A percentile compares a stretch with the other conserved stretches of the same genome.
Conservation (phyloP, 805 yeast genomes). For the Alloascoidea hylecoeti region DNA sequence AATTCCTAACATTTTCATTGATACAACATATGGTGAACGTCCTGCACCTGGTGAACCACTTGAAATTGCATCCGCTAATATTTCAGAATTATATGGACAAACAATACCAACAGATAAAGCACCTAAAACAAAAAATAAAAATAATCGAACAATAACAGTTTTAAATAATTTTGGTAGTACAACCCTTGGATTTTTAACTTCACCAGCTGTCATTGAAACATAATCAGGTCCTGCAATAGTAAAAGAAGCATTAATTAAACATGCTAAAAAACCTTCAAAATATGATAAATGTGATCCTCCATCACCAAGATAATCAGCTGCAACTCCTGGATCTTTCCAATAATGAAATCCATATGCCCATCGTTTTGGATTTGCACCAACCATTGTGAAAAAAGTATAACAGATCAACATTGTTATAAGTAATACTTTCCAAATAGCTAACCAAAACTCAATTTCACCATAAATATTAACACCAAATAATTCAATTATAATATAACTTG, state of each 20-base stretch:
- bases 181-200: conserved; percentile 53
- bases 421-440: conserved; percentile 47
- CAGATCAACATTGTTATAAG: conserved; percentile 56
- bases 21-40: conserved; percentile 74
- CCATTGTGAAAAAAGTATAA: conserved; percentile 43
- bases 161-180: conserved; percentile 61
- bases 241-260: conserved; percentile 52
- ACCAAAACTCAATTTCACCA: conserved; percentile 35
- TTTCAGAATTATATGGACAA: conserved; percentile 44
- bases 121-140: conserved; percentile 46
- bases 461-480: conserved; percentile 30
- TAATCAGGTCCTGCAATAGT: conserved; percentile 60
- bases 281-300: conserved; percentile 43
- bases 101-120: conserved; percentile 54
- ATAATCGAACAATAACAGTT: conserved; percentile 55
- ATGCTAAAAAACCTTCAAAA: conserved; percentile 34
- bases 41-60: conserved; percentile 52
- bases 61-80: conserved; percentile 24
- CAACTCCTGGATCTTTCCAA: conserved; percentile 58
- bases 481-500: conserved; percentile 26
- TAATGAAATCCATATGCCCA: conserved; percentile 62
- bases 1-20: conserved; percentile 54
- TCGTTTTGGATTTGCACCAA: conserved; percentile 65
- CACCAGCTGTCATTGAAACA: conserved; percentile 63
- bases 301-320: conserved; percentile 22